Base-by-base conservation (phyloP, 345 rosid genomes). In the Lenwebbia sp. region DNA sequence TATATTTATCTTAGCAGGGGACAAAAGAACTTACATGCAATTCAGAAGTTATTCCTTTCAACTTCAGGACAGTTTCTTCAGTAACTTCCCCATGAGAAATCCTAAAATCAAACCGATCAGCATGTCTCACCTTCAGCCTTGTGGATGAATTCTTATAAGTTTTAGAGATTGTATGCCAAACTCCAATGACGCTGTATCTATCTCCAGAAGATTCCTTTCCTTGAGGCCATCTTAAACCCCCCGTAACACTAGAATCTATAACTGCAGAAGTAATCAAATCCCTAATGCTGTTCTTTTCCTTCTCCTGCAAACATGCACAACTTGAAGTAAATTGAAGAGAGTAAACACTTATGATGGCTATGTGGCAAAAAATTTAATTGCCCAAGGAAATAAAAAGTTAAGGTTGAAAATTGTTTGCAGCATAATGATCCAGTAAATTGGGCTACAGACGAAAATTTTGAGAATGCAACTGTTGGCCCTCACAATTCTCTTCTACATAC, bases 141-240 rank as follows among this genome's bases (percentile, higher is more conserved):
- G 90, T 37, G 33, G 91, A 91, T 75, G 89, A 83, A 85, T 85
- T 92, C 55, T 83, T 87, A 87, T 93, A 94, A 85, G 83, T 26
- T 75, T 86, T 90, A 70, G 89, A 49, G 41, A 41, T 65, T 6
- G 92, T 90, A 86, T 93, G 95, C 92, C 93, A 90, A 74, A 85
- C 92, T 53, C 90, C 94, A 85, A 91, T 40, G 6, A 92, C 90
- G 51, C 41, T 81, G 83, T 85, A 95, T 87, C 94, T 91, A 78
- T 91, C 84, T 11, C 89, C 91, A 9, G 92, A 89, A 51, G 87
- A 85, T 84, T 86, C n/a, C 91, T 88, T 91, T 70, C 90, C 92
- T 49, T 90, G 12, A 19, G 94, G 91, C 98, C 96, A 95, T 86
- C 94, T 91, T 86, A 95, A 85, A 58, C 98, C 96, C 50, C 98